Base-by-base conservation (phyloP, 2,329 filamentous ascomycete genomes). In the Pseudogymnoascus sp. region DNA sequence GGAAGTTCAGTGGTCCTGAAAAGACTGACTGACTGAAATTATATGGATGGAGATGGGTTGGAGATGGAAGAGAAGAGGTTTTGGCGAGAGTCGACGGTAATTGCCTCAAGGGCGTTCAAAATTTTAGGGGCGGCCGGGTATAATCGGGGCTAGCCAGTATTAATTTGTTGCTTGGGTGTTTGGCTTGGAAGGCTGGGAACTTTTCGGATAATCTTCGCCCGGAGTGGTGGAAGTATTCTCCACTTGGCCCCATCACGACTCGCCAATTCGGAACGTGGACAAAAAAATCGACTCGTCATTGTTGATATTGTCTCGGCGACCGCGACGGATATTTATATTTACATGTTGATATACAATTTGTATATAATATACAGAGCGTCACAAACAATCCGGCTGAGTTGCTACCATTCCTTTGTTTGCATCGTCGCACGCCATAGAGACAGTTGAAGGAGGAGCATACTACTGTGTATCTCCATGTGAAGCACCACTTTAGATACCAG, bases 71-170 rank as follows among this genome's bases (percentile, higher is more conserved):
- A 42, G 59, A 60, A 60, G 59, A 42, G 59, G 59, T 60, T 60
- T 60, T 60, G 59, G 38, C 59, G 31, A 60, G 44, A 61, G 38
- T 46, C 31, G 60, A 61, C 60, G 60, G 37, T 42, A 53, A 53
- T 53, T 53, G 46, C 46, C 46, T 53, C 46, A 33, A 31, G 46
- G 46, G 46, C 46, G n/a, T 53, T 53, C 46, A 53, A 53, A 53
- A 53, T 53, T 53, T 53, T 53, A 53, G 46, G 46, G 26, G 46
- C 46, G 26, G 46, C 46, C 46, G 46, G 46, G 46, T 53, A 53
- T 53, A 53, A 53, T 53, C 46, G 46, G 46, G 46, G 46, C 46
- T 53, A 53, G 46, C n/a, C 23, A 29, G 17, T 26, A 50, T 50
- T 50, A 17, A 29, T 50, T 50, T 50, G 44, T 50, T 50, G 3